These are phyloP conservation scores for Clarireedia homoeocarpa DNA, from an alignment of 2,329 filamentous ascomycete species.

Conservation along the genomic window DNA sequence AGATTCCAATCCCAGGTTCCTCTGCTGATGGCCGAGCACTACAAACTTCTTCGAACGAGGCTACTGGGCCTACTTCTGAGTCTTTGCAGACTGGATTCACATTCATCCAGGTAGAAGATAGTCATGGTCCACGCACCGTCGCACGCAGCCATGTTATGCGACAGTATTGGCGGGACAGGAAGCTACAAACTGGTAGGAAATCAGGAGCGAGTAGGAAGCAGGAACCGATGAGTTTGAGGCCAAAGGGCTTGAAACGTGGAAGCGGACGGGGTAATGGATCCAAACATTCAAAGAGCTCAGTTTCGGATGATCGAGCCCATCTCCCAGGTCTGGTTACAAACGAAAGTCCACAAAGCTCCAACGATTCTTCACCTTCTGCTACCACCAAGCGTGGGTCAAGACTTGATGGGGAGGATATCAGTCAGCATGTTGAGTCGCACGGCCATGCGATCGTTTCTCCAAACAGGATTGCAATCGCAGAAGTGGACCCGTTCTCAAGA, in stretches of 20 bases:
- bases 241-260: not conserved
- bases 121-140: not conserved
- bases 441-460: not conserved
- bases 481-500: not conserved
- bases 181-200: not conserved
- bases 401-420: no score
- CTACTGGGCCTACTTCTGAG: not conserved
- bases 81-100: not conserved
- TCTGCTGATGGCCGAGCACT: no score
- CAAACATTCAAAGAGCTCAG: not conserved
- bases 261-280: not conserved
- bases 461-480: not conserved
- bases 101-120: not conserved
- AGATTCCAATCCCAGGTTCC: no score
- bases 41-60: not conserved
- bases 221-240: not conserved
- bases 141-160: constrained; percentile 4
- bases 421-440: not conserved
- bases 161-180: constrained; percentile 1
- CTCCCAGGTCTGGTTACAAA: no score
- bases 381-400: not conserved
- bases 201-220: not conserved
- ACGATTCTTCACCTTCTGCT: no score
- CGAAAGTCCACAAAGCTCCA: no score
- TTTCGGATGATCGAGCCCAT: not conserved